Conservation (phyloP, 2,329 filamentous ascomycete genomes). For the Aspergillus aculeatus region DNA sequence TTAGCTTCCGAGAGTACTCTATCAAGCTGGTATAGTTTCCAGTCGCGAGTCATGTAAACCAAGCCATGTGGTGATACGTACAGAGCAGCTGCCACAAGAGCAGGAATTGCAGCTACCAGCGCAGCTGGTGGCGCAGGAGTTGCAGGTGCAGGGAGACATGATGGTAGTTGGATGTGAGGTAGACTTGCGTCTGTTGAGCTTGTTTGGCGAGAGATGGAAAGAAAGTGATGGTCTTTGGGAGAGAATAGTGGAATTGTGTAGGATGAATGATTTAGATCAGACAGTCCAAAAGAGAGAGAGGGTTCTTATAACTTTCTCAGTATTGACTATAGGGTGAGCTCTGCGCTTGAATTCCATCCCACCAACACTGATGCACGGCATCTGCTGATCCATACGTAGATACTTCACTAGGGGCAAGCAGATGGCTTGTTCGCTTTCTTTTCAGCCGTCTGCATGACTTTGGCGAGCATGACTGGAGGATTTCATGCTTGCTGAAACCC, state of each 20-base stretch:
- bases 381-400: neutral
- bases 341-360: neutral
- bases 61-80: neutral
- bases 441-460: neutral
- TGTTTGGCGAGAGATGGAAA: neutral
- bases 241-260: neutral
- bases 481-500: neutral
- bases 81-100: slow-evolving; percentile 2
- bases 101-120: slow-evolving; percentile 6
- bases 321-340: neutral
- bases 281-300: neutral
- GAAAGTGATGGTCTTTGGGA: too few relatives aligned
- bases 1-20: neutral
- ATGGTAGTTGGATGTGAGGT: neutral
- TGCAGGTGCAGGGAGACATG: slow-evolving; percentile 7
- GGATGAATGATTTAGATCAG: neutral
- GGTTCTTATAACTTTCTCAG: neutral
- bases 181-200: neutral
- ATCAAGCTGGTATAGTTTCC: neutral
- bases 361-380: neutral
- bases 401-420: neutral
- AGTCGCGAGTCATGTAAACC: neutral
- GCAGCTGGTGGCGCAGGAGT: slow-evolving; percentile 6
- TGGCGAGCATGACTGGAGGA: neutral
- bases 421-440: neutral